Percentiles rank a stretch among this genome's conserved stretches.
Evolutionary conservation across 352 stramenopile genomes (phyloP).

Genomic region (Albugo laibachii): DNA sequence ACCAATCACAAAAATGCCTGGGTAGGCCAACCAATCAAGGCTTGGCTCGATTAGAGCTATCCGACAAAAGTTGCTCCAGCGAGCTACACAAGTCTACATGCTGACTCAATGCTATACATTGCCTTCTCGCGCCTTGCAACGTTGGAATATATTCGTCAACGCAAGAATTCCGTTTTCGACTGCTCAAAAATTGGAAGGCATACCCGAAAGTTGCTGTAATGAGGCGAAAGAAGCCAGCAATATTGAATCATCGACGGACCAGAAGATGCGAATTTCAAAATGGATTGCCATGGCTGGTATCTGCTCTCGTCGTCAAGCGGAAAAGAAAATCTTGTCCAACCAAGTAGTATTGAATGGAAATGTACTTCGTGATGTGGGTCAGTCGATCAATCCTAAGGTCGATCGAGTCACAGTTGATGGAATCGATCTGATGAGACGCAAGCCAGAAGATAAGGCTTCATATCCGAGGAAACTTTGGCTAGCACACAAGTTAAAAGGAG

Average conservation of each 20-base stretch:
- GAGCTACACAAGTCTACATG: too few relatives aligned
- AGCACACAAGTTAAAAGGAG: slow-evolving; percentile 72
- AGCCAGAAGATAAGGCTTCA: too few relatives aligned
- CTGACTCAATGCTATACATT: too few relatives aligned
- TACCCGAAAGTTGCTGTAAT: too few relatives aligned
- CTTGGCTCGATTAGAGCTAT: too few relatives aligned
- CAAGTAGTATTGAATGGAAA: slow-evolving; percentile 62
- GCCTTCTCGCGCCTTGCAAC: too few relatives aligned
- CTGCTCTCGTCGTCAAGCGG: slow-evolving; percentile 65
- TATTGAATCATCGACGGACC: neutral
- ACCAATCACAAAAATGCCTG: too few relatives aligned
- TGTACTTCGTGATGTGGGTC: slow-evolving; percentile 29
- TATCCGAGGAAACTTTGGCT: slow-evolving; percentile 42
- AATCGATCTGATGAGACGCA: slow-evolving; percentile 13
- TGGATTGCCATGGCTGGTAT: slow-evolving; percentile 62
- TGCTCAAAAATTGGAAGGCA: too few relatives aligned
- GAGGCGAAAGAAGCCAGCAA: slow-evolving; percentile 2
- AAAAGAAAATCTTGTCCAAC: slow-evolving; percentile 52
- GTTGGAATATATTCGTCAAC: too few relatives aligned
- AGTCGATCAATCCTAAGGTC: slow-evolving; percentile 24
- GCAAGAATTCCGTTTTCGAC: too few relatives aligned
- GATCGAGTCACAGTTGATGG: slow-evolving; percentile 42
- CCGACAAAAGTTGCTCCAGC: too few relatives aligned
- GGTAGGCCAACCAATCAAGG: too few relatives aligned
- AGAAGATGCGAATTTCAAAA: slow-evolving; percentile 50